phyloP scores from a whole-genome alignment of 176 grass and related monocot genomes.

The Panicum miliaceum region DNA sequence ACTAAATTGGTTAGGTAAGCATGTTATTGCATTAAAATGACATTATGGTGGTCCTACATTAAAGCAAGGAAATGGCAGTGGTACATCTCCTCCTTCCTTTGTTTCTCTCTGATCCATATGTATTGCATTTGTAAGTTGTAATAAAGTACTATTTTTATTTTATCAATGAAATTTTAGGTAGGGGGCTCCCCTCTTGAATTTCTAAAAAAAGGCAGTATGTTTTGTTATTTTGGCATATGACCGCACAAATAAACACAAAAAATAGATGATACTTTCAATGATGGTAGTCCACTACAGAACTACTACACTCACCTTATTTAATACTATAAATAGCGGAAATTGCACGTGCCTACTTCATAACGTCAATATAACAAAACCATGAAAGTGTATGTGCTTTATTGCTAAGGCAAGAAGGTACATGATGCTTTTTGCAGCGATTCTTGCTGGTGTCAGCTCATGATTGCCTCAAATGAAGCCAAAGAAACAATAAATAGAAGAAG shows the following conservation, averaged over 20 bases:
- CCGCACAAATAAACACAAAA: background rate
- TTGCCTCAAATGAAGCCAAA: constrained; percentile 19
- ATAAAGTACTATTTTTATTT: background rate
- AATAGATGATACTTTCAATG: background rate
- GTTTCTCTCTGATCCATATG: background rate
- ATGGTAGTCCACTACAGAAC: constrained; percentile 1
- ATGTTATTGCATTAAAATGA: background rate
- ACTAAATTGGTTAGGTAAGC: background rate
- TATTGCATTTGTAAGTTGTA: background rate
- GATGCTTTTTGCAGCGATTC: background rate
- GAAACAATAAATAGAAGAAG: background rate
- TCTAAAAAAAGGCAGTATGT: background rate
- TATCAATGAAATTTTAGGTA: background rate
- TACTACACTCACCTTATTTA: background rate
- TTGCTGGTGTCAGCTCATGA: background rate
- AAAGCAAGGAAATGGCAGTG: background rate
- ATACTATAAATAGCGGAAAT: no score
- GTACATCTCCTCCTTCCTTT: background rate
- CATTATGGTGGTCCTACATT: background rate
- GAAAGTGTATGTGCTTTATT: background rate
- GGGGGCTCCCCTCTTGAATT: background rate
- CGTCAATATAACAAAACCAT: background rate
- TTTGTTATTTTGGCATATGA: background rate
- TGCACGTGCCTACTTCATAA: background rate
- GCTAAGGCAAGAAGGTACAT: background rate